Conservation (phyloP, 2,329 filamentous ascomycete species). For the Pseudocercospora macadamiae region DNA sequence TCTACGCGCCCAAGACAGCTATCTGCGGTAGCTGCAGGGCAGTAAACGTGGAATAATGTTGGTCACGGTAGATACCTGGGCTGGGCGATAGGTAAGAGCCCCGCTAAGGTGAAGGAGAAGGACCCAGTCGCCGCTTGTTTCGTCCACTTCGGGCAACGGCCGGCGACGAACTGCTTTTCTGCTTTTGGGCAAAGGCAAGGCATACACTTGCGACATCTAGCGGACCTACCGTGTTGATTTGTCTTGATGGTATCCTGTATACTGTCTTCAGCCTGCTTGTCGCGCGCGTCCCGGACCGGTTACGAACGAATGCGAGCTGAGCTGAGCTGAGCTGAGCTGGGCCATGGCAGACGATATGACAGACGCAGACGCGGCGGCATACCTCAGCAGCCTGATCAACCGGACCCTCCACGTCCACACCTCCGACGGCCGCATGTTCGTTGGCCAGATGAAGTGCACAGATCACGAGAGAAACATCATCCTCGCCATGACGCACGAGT, state of each 20-base stretch:
- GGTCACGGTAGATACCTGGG: neutral
- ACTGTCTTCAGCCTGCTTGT: too few species aligned
- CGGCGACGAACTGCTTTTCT: neutral
- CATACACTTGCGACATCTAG: too few species aligned
- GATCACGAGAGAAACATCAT: conserved; percentile 86
- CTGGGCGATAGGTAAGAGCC: neutral
- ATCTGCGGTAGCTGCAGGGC: conserved; percentile 11
- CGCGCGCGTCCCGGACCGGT: neutral
- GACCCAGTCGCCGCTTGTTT: neutral
- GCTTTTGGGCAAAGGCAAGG: conserved; percentile 3
- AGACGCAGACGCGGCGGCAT: conserved; percentile 32
- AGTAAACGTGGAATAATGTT: neutral
- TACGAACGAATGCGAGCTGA: too few species aligned
- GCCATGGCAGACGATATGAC: conserved; percentile 17
- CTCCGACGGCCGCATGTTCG: conserved; percentile 83
- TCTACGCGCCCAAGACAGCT: conserved; percentile 3
- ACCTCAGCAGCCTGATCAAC: conserved; percentile 40
- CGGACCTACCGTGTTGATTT: too few species aligned
- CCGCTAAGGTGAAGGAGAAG: neutral
- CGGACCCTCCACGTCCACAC: conserved; percentile 78
- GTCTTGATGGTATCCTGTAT: too few species aligned
- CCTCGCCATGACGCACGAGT: conserved; percentile 83
- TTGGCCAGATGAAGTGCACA: conserved; percentile 91
- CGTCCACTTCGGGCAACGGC: neutral
- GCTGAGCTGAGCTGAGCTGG: too few species aligned